Evolutionary conservation across 2,329 filamentous ascomycete species (phyloP).

Genomic region (Eutypa lata): DNA sequence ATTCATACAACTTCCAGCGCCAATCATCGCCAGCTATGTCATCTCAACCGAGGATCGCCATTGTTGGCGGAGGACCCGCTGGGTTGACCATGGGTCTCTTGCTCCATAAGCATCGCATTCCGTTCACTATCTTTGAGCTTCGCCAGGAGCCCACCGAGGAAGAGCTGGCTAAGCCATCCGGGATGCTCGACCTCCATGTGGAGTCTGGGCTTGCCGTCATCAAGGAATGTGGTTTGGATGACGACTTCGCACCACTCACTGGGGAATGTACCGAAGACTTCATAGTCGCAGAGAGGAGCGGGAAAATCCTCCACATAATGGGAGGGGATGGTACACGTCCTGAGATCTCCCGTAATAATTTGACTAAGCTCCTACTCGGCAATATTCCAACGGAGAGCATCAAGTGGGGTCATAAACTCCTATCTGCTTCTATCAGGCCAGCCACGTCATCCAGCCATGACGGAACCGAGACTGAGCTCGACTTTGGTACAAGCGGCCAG

Average conservation of each 20-base stretch:
- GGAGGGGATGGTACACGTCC: conserved; percentile 25
- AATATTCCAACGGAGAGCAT: conserved; percentile 30
- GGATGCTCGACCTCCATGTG: conserved; percentile 48
- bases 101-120: conserved; percentile 36
- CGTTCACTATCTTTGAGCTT: conserved; percentile 33
- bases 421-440: conserved; percentile 7
- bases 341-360: conserved; percentile 35
- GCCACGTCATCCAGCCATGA: not conserved
- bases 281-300: conserved; percentile 32
- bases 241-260: conserved; percentile 39
- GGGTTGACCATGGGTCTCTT: conserved; percentile 46
- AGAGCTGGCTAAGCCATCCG: conserved; percentile 28
- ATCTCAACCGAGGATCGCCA: conserved; percentile 32
- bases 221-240: conserved; percentile 39
- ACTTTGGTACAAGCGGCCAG: conserved; percentile 8
- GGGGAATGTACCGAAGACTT: conserved; percentile 39
- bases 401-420: conserved; percentile 36
- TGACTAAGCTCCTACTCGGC: conserved; percentile 32
- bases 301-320: conserved; percentile 18
- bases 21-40: too few relatives aligned
- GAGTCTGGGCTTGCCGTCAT: conserved; percentile 43
- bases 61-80: conserved; percentile 42
- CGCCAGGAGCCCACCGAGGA: conserved; percentile 23
- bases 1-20: too few relatives aligned
- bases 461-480: conserved; percentile 7